phyloP scores from a whole-genome alignment of 768 basidiomycete species.

The Lentinula lateritia region DNA sequence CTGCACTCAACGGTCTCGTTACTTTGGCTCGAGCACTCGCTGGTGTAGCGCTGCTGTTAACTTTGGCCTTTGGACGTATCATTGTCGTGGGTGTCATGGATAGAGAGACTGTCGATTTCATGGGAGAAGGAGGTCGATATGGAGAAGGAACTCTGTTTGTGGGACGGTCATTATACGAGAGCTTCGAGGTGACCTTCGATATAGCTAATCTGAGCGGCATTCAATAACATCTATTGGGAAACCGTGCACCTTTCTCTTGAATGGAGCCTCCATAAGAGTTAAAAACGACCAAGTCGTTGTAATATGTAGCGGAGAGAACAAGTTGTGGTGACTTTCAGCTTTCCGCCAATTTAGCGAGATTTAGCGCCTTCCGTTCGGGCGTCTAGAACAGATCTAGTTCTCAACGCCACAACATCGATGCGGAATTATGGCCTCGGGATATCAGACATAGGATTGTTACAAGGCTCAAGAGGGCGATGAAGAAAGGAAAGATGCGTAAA shows the following conservation, averaged over 20 bases:
- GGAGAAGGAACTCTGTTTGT: constrained; percentile 8
- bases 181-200: constrained; percentile 47
- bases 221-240: constrained; percentile 5
- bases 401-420: background rate
- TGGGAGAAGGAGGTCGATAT: constrained; percentile 31
- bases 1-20: constrained; percentile 10
- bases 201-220: constrained; percentile 12
- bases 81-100: constrained; percentile 19
- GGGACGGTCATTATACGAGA: constrained; percentile 32
- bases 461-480: no score
- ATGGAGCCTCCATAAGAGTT: constrained; percentile 28
- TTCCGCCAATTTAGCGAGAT: background rate
- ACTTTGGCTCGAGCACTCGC: constrained; percentile 11
- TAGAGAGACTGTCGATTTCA: constrained; percentile 26
- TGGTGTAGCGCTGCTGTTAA: constrained; percentile 47
- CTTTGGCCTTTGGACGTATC: constrained; percentile 51
- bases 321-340: background rate
- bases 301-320: background rate
- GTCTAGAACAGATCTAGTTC: background rate
- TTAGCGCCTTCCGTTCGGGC: background rate
- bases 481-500: no score
- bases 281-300: background rate
- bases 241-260: constrained; percentile 41
- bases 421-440: no score
- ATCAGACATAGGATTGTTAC: no score